Evolutionary conservation across 306 rosid genomes (phyloP).

Genomic region (Fragaria ananassa): DNA sequence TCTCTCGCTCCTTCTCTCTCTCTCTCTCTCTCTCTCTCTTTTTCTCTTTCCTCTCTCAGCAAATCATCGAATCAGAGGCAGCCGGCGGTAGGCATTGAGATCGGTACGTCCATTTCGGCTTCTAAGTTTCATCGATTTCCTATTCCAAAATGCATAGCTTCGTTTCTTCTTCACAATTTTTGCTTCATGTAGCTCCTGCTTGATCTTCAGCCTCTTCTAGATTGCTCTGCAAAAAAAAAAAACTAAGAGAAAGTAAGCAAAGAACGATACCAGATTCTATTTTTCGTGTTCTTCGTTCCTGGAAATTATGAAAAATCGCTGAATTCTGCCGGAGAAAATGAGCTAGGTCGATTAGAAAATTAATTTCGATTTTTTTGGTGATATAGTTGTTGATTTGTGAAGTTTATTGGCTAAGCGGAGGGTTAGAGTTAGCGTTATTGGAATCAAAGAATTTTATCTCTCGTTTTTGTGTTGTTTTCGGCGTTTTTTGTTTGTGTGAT

Average conservation of each 20-base stretch:
- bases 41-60: slow-evolving; percentile 11
- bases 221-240: slow-evolving; percentile 15
- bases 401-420: neutral
- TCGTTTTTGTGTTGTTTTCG: neutral
- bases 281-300: slow-evolving; percentile 5
- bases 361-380: neutral
- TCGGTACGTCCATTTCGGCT: slow-evolving; percentile 36
- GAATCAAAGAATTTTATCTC: neutral
- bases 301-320: neutral
- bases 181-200: slow-evolving; percentile 8
- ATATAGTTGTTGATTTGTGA: neutral
- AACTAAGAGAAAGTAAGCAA: neutral
- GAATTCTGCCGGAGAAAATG: neutral
- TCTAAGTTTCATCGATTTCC: slow-evolving; percentile 11
- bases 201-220: slow-evolving; percentile 19
- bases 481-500: slow-evolving; percentile 10
- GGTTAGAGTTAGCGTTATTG: neutral
- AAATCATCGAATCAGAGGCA: slow-evolving; percentile 32
- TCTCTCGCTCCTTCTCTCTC: too few relatives aligned
- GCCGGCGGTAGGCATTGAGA: slow-evolving; percentile 42
- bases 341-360: neutral
- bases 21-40: neutral
- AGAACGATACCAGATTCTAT: neutral
- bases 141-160: neutral
- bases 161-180: neutral